Conservation (phyloP, 148 eudicot genomes). For the Camellia japonica region DNA sequence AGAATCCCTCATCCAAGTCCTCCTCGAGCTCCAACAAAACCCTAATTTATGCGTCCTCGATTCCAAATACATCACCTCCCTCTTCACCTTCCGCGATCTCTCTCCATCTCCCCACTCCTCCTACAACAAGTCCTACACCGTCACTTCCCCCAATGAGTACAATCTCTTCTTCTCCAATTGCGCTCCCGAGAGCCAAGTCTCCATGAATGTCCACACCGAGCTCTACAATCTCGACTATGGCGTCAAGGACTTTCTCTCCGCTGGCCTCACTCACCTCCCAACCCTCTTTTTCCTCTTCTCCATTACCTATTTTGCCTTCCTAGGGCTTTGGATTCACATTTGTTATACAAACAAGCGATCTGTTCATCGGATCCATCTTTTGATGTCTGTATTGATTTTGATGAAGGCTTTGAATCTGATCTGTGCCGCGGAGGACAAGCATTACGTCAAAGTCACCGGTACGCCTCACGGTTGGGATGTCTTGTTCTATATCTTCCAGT, state of each 20-base stretch:
- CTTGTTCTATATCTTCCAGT: conserved; percentile 81
- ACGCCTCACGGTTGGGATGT: conserved; percentile 97
- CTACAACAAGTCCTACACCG: conserved; percentile 43
- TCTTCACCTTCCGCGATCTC: conserved; percentile 72
- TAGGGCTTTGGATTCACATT: conserved; percentile 46
- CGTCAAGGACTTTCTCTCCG: conserved; percentile 68
- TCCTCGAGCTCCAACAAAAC: conserved; percentile 70
- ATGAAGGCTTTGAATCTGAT: conserved; percentile 84
- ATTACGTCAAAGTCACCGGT: conserved; percentile 89
- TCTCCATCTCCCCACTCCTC: conserved; percentile 70
- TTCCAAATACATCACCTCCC: conserved; percentile 42
- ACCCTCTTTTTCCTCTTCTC: conserved; percentile 55
- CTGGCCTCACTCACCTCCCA: conserved; percentile 72
- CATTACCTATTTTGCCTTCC: conserved; percentile 44
- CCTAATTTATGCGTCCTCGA: conserved; percentile 69
- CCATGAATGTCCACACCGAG: conserved; percentile 69
- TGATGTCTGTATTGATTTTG: conserved; percentile 63
- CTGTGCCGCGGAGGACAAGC: conserved; percentile 91
- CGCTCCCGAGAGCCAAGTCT: conserved; percentile 53
- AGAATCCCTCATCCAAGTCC: conserved; percentile 75
- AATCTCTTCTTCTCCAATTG: conserved; percentile 81
- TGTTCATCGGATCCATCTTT: conserved; percentile 66
- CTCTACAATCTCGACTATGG: conserved; percentile 61
- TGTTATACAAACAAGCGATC: conserved; percentile 44
- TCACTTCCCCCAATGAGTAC: conserved; percentile 62